Evolutionary conservation across 2,329 filamentous ascomycete species (phyloP).

Genomic region (Orbilia quercus): DNA sequence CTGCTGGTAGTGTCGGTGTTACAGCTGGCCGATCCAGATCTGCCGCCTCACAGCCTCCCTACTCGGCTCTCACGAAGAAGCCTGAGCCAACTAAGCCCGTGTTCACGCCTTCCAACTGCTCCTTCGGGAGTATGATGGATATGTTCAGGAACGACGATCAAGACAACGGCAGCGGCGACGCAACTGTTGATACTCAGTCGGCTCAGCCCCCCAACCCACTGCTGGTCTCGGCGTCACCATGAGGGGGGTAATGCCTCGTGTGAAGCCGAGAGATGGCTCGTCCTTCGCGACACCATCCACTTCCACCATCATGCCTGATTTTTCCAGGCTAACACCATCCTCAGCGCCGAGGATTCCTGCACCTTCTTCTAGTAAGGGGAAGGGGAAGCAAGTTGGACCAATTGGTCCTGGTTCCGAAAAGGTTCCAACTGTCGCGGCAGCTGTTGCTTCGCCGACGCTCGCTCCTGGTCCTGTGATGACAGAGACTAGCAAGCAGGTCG

Average conservation of each 20-base stretch:
- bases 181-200: too few relatives aligned
- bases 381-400: background rate
- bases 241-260: background rate
- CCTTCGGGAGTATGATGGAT: background rate
- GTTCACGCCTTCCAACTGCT: background rate
- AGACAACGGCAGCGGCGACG: too few relatives aligned
- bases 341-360: background rate
- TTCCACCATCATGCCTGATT: conserved; percentile 7
- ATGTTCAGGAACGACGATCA: too few relatives aligned
- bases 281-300: background rate
- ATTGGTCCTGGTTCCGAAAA: background rate
- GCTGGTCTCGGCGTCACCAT: background rate
- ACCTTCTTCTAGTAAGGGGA: background rate
- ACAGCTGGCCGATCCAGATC: too few relatives aligned
- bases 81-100: background rate
- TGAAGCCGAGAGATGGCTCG: background rate
- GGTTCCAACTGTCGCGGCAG: background rate
- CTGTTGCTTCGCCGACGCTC: background rate
- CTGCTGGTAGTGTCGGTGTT: too few relatives aligned
- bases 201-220: too few relatives aligned
- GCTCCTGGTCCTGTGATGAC: background rate
- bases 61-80: background rate
- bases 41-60: too few relatives aligned
- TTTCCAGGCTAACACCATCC: background rate
- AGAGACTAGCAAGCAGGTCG: background rate